These are phyloP conservation scores for Hemisphaericaspora xylofermentans DNA, from an alignment of 1,139 yeast genomes.

Conservation along the genomic window DNA sequence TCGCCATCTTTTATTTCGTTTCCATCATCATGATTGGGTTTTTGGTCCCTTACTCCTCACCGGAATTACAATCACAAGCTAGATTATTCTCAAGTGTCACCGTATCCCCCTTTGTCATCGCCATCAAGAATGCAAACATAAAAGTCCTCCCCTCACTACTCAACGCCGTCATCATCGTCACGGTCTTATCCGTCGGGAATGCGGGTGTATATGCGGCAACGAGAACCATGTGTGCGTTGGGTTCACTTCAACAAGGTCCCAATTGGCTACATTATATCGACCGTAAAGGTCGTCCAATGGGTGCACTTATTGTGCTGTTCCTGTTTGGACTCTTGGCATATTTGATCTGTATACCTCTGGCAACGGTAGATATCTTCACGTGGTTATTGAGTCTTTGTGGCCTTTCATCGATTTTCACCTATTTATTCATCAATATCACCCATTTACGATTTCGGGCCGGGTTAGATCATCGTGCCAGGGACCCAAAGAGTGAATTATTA, in stretches of 20 bases:
- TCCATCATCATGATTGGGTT: constrained; percentile 33
- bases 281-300: constrained; percentile 35
- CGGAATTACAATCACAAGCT: constrained; percentile 15
- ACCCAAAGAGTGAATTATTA: constrained; percentile 32
- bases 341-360: constrained; percentile 31
- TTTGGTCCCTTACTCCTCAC: constrained; percentile 29
- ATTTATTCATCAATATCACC: constrained; percentile 30
- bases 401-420: constrained; percentile 25
- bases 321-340: constrained; percentile 31
- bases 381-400: constrained; percentile 28
- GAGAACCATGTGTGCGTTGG: constrained; percentile 35
- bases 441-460: constrained; percentile 35
- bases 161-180: constrained; percentile 32
- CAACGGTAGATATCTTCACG: constrained; percentile 19
- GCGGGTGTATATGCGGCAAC: constrained; percentile 39
- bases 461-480: constrained; percentile 25
- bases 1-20: constrained; percentile 30
- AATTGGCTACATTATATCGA: constrained; percentile 30
- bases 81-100: constrained; percentile 20
- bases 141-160: constrained; percentile 33
- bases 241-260: constrained; percentile 37
- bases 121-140: constrained; percentile 32
- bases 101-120: constrained; percentile 43
- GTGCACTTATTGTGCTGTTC: constrained; percentile 26
- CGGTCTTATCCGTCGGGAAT: constrained; percentile 35